Conservation (phyloP, 2,329 filamentous ascomycete genomes). For the Venturia pyrina region DNA sequence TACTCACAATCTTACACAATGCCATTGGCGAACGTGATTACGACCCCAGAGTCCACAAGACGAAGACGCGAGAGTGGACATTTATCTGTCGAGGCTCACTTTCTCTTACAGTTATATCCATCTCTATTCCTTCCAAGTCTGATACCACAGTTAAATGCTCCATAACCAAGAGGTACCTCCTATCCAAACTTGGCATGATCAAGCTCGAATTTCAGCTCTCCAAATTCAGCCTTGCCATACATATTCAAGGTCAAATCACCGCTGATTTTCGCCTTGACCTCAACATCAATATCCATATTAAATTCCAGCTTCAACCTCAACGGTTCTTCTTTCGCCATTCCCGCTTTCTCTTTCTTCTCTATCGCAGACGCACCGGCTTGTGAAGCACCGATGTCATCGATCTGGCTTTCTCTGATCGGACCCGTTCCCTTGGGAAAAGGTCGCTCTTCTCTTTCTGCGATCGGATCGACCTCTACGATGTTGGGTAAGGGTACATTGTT, state of each 20-base stretch:
- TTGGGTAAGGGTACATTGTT: neutral
- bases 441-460: constrained; percentile 5
- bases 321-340: constrained; percentile 32
- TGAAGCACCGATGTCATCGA: neutral
- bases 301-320: constrained; percentile 48
- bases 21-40: too few species aligned
- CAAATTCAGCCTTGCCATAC: constrained; percentile 4
- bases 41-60: too few species aligned
- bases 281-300: constrained; percentile 53
- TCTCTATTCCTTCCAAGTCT: too few species aligned
- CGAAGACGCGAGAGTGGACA: too few species aligned
- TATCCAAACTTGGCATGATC: constrained; percentile 4
- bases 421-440: neutral
- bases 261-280: constrained; percentile 55
- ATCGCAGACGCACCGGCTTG: neutral
- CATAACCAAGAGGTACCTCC: neutral
- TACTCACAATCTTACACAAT: too few species aligned
- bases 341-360: constrained; percentile 9
- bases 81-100: too few species aligned
- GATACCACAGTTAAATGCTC: too few species aligned
- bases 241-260: constrained; percentile 46
- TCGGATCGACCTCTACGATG: neutral
- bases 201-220: neutral
- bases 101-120: too few species aligned
- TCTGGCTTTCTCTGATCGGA: neutral